Conservation (phyloP, 2,329 filamentous ascomycete species). For the Didymella keratinophila region DNA sequence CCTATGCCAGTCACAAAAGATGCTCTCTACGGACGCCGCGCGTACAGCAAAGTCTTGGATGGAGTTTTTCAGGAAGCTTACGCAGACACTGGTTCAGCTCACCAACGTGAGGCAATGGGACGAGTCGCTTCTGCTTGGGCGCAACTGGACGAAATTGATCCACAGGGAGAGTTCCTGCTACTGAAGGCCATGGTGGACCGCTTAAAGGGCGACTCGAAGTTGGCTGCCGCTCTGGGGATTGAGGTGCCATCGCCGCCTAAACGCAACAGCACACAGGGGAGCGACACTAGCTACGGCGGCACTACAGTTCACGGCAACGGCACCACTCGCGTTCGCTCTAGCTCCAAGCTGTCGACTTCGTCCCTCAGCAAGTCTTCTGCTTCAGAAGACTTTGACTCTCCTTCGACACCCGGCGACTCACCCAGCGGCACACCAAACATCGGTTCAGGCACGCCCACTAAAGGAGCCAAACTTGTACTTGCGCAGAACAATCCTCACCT, state of each 20-base stretch:
- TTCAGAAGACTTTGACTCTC: slow-evolving; percentile 34
- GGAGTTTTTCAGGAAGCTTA: slow-evolving; percentile 84
- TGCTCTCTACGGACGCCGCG: slow-evolving; percentile 78
- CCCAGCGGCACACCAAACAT: slow-evolving; percentile 32
- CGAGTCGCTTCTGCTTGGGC: slow-evolving; percentile 86
- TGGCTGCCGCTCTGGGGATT: slow-evolving; percentile 59
- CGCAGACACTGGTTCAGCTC: slow-evolving; percentile 73
- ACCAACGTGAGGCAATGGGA: slow-evolving; percentile 85
- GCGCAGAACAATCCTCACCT: slow-evolving; percentile 86
- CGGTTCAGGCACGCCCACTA: slow-evolving; percentile 54
- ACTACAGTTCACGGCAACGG: slow-evolving; percentile 46
- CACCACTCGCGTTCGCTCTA: slow-evolving; percentile 46
- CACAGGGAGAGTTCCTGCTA: slow-evolving; percentile 87
- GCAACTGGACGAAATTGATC: slow-evolving; percentile 83
- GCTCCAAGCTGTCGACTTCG: slow-evolving; percentile 31
- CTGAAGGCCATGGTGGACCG: slow-evolving; percentile 79
- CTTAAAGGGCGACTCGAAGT: slow-evolving; percentile 73
- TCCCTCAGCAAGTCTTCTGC: slow-evolving; percentile 27
- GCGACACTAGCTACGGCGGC: slow-evolving; percentile 44
- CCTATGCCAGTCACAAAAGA: slow-evolving; percentile 72
- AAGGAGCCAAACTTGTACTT: slow-evolving; percentile 73
- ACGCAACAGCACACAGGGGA: slow-evolving; percentile 41
- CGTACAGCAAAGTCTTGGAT: slow-evolving; percentile 83
- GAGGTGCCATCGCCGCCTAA: slow-evolving; percentile 43
- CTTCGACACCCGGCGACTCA: slow-evolving; percentile 24